Evolutionary conservation across 2,329 filamentous ascomycete species (phyloP).

Genomic region (Penicillium sp.): DNA sequence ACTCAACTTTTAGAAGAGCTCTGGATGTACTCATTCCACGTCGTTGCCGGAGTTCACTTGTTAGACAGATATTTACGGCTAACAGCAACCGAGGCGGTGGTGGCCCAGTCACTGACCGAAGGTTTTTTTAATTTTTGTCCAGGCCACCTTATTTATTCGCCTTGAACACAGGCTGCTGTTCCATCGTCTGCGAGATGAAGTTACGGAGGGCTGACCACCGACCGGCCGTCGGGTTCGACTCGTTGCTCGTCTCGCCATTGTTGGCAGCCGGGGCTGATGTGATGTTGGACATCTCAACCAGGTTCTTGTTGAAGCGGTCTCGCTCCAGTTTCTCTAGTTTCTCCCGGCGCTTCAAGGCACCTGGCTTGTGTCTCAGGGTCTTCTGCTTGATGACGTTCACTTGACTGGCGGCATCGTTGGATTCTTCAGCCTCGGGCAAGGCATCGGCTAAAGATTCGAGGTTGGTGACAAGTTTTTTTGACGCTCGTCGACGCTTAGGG

Average conservation of each 20-base stretch:
- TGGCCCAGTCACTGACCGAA: neutral
- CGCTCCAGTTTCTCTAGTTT: conserved; percentile 70
- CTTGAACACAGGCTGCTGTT: conserved; percentile 71
- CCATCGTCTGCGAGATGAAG: conserved; percentile 80
- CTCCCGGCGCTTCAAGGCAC: conserved; percentile 75
- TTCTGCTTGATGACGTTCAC: conserved; percentile 65
- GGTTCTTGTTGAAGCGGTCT: conserved; percentile 71
- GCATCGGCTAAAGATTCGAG: conserved; percentile 71
- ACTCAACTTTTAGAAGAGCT: neutral
- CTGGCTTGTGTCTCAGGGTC: conserved; percentile 65
- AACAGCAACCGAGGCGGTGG: neutral
- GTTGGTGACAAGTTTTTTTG: conserved; percentile 68
- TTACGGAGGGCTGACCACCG: conserved; percentile 73
- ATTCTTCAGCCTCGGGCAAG: conserved; percentile 54
- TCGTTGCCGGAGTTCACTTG: neutral
- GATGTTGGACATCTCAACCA: conserved; percentile 60
- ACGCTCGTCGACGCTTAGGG: conserved; percentile 58
- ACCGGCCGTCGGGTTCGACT: conserved; percentile 41
- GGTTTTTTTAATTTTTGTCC: neutral
- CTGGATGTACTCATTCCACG: neutral
- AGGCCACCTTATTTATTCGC: conserved; percentile 20
- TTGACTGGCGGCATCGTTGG: conserved; percentile 40
- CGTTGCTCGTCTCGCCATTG: conserved; percentile 13
- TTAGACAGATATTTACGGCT: neutral
- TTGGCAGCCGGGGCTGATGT: conserved; percentile 21